Conservation (phyloP, 108 stramenopile species). For the Cylindrotheca closterium region DNA sequence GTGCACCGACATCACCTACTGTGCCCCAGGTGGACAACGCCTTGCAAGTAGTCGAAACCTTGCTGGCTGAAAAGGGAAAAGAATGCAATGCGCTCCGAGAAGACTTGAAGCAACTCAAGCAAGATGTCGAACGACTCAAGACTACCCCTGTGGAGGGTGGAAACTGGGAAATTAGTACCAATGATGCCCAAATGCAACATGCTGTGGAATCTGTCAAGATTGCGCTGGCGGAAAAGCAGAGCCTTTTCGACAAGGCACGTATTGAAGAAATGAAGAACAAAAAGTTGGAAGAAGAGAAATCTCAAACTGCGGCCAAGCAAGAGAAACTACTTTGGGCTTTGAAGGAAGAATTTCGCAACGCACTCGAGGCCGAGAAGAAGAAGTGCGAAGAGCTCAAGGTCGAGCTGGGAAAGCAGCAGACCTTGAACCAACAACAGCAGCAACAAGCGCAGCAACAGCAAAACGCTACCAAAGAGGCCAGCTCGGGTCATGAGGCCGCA, state of each 20-base stretch:
- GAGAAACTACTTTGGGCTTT: not conserved
- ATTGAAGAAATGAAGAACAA: not conserved
- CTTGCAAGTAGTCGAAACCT: slow-evolving; percentile 18
- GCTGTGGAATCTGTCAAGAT: not conserved
- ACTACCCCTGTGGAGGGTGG: not conserved
- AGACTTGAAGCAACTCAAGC: not conserved
- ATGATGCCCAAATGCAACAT: not conserved
- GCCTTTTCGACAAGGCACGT: too few species aligned
- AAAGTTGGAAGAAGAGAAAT: not conserved
- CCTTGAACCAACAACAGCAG: too few species aligned
- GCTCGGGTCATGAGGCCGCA: too few species aligned
- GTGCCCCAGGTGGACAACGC: slow-evolving; percentile 6
- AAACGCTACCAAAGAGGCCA: too few species aligned
- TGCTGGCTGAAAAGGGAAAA: slow-evolving; percentile 12
- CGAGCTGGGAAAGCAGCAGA: not conserved
- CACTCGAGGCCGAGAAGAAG: not conserved
- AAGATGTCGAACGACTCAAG: not conserved
- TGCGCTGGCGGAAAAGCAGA: not conserved
- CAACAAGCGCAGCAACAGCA: too few species aligned
- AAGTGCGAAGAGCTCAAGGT: not conserved
- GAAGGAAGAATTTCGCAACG: not conserved
- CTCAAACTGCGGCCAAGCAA: not conserved
- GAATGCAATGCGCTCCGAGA: not conserved
- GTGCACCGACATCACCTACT: not conserved
- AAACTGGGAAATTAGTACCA: not conserved